Base-by-base conservation (phyloP, 2,329 filamentous ascomycete species). In the Exophiala alcalophila region DNA sequence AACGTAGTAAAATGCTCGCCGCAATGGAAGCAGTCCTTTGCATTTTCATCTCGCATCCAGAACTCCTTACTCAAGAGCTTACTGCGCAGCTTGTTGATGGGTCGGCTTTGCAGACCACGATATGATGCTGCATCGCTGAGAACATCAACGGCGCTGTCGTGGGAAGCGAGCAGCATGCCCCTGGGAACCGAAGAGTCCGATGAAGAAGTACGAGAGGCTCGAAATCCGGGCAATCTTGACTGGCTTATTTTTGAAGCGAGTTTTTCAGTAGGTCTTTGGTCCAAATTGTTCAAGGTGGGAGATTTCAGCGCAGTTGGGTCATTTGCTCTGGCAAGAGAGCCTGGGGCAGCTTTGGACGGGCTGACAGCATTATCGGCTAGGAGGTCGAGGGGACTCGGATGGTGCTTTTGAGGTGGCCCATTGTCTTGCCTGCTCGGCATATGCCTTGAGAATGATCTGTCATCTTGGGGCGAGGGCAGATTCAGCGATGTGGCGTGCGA, bases 21-120 rank as follows among this genome's bases (percentile, higher is more conserved):
- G 58, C 92, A 98, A 30, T 87, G 79, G 61, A 96, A 98, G 60
- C 92, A 98, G 57, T 96, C 91, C 61, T 94, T 97, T 47, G 91
- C 94, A 50, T 94, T 96, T 60, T 97, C 92, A 61, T 98, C 92
- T 47, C 89, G 86, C 92, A 98, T 98, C 92, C 91, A 97, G 57
- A 95, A 97, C 56, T 97, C 90, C 59, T 90, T 92, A 62, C 86
- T 94, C 31, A 97, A 69, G 5, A 98, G 83, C 59, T 91, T 89
- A 57, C 87, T 86, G 50, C 84, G 81, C 72, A 95, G 84, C 55
- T 85, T 83, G 35, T 70, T 68, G 40, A 76, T 61, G n/a, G 47
- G 49, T 65, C 65, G 43, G 62, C 57, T 21, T 60, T 61, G 39
- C 40, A 55, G 20, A 27, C 30, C 21, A 16, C 47, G 50, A 36